Percentiles rank a stretch among this genome's conserved stretches.
phyloP scores from a whole-genome alignment of 2,329 filamentous ascomycete genomes.

The Corinectria fuckeliana region DNA sequence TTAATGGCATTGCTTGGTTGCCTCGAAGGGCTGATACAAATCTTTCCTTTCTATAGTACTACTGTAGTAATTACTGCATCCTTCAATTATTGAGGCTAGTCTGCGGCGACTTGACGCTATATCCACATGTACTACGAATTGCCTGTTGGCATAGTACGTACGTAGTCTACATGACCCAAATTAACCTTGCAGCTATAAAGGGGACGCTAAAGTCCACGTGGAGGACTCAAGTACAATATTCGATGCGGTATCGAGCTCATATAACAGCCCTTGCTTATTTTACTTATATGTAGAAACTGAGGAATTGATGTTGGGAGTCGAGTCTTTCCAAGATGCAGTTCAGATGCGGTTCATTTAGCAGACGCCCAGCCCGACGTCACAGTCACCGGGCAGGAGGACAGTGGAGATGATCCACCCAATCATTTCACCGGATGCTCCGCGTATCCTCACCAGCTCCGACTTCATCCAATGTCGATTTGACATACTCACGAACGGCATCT shows the following conservation, averaged over 20 bases:
- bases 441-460: background rate
- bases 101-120: background rate
- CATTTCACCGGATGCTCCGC: constrained; percentile 12
- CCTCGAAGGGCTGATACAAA: background rate
- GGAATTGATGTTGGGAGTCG: background rate
- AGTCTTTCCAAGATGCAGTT: too few relatives aligned
- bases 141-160: too few relatives aligned
- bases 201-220: background rate
- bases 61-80: too few relatives aligned
- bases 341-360: too few relatives aligned
- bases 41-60: background rate
- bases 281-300: background rate
- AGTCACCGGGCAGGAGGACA: background rate
- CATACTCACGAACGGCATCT: background rate
- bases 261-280: background rate
- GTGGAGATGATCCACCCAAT: constrained; percentile 7
- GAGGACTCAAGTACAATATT: background rate
- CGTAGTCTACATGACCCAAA: background rate
- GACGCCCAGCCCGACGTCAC: background rate
- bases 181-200: background rate
- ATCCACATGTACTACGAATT: background rate
- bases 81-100: too few relatives aligned
- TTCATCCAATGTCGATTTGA: constrained; percentile 1
- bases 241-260: background rate
- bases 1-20: background rate